A percentile compares a stretch with the other conserved stretches of the same genome.
phyloP scores from a whole-genome alignment of 2,329 filamentous ascomycete genomes.

The Penicillium polonicum region DNA sequence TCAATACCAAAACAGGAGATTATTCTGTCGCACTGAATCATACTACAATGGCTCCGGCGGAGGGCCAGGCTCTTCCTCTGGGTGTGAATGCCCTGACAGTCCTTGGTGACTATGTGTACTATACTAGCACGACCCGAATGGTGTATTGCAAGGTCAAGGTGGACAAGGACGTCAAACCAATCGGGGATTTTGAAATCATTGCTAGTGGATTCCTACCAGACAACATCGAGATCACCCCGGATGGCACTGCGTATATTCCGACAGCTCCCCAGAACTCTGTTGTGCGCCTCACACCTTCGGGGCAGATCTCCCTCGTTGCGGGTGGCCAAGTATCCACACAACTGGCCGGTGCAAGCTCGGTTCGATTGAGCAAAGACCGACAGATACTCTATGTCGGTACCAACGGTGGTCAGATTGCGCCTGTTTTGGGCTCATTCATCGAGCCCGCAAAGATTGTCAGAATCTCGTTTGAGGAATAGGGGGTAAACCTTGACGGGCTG shows the following conservation, averaged over 20 bases:
- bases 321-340: slow-evolving; percentile 24
- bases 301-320: slow-evolving; percentile 23
- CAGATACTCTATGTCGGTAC: slow-evolving; percentile 26
- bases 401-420: slow-evolving; percentile 25
- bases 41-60: slow-evolving; percentile 22
- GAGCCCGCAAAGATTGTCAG: slow-evolving; percentile 25
- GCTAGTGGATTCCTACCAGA: slow-evolving; percentile 26
- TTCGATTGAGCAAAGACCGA: slow-evolving; percentile 15
- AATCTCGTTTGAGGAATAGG: slow-evolving; percentile 12
- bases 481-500: too few relatives aligned
- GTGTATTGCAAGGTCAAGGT: slow-evolving; percentile 24
- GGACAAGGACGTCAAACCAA: slow-evolving; percentile 14
- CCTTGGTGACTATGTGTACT: slow-evolving; percentile 22
- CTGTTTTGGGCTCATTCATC: slow-evolving; percentile 23
- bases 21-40: slow-evolving; percentile 22
- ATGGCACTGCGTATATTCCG: slow-evolving; percentile 23
- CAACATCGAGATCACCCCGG: slow-evolving; percentile 20
- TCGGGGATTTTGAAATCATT: slow-evolving; percentile 23
- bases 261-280: slow-evolving; percentile 27
- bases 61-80: slow-evolving; percentile 20
- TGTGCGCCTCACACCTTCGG: slow-evolving; percentile 22
- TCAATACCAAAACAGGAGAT: slow-evolving; percentile 19
- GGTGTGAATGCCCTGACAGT: slow-evolving; percentile 23
- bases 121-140: slow-evolving; percentile 24
- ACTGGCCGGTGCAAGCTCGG: slow-evolving; percentile 24